Percentiles rank a stretch among this genome's conserved stretches.
These are phyloP conservation scores for Spergularia azorica DNA, from an alignment of 179 eudicot genomes.

Conservation along the genomic window DNA sequence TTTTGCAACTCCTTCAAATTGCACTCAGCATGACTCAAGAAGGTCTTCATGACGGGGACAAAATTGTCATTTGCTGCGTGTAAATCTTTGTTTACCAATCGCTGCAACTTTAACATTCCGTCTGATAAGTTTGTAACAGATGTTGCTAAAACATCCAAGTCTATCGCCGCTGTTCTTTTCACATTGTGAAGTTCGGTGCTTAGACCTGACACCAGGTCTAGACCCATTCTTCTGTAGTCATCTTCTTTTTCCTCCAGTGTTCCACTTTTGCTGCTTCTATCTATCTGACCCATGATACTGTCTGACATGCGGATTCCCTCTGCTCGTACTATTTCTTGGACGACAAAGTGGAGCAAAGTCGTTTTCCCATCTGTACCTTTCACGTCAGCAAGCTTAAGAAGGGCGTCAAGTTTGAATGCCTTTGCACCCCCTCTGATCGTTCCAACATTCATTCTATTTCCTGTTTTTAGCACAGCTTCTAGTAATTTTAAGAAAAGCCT, in stretches of 20 bases:
- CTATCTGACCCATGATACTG: conserved; percentile 92
- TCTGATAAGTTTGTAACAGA: conserved; percentile 81
- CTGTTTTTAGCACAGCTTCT: conserved; percentile 96
- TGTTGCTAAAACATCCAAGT: conserved; percentile 81
- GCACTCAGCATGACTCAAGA: conserved; percentile 58
- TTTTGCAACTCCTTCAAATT: conserved; percentile 61
- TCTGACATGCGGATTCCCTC: conserved; percentile 81
- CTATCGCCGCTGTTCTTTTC: conserved; percentile 87
- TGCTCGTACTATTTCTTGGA: conserved; percentile 81
- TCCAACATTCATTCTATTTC: conserved; percentile 94
- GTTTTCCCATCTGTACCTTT: conserved; percentile 97
- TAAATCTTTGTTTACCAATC: conserved; percentile 46
- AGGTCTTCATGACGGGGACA: conserved; percentile 55
- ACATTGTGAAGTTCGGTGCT: conserved; percentile 86
- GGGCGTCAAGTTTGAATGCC: conserved; percentile 95
- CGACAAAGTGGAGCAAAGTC: conserved; percentile 90
- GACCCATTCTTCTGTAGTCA: conserved; percentile 77
- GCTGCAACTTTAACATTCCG: conserved; percentile 58
- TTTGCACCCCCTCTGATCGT: conserved; percentile 95
- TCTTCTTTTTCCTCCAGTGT: conserved; percentile 69
- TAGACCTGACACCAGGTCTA: conserved; percentile 85
- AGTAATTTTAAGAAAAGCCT: conserved; percentile 83
- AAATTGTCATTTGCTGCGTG: conserved; percentile 44
- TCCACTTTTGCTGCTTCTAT: conserved; percentile 42
- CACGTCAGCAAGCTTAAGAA: conserved; percentile 91